These are phyloP conservation scores for Chlorophyllum brunneum DNA, from an alignment of 768 basidiomycete genomes.

Conservation along the genomic window DNA sequence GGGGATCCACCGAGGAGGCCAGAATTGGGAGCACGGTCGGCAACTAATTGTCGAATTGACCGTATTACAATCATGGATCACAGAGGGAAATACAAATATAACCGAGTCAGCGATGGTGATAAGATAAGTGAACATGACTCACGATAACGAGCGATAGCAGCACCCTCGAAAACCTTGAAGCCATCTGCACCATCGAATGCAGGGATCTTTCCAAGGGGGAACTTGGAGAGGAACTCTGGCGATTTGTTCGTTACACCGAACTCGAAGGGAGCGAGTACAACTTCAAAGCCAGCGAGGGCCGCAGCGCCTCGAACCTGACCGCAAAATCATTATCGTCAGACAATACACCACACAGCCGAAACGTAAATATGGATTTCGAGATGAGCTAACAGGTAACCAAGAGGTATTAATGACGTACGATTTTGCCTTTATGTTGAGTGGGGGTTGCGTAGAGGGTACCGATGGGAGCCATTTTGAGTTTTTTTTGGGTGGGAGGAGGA, in stretches of 20 bases:
- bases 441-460: slow-evolving; percentile 15
- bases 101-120: slow-evolving; percentile 19
- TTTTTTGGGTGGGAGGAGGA: slow-evolving; percentile 1
- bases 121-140: slow-evolving; percentile 44
- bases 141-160: slow-evolving; percentile 87
- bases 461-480: slow-evolving; percentile 17
- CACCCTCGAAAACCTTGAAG: slow-evolving; percentile 72
- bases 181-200: slow-evolving; percentile 75
- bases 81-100: slow-evolving; percentile 29
- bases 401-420: slow-evolving; percentile 10
- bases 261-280: slow-evolving; percentile 55
- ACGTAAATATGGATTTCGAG: neutral
- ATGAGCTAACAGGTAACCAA: neutral
- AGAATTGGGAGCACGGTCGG: slow-evolving; percentile 69
- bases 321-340: slow-evolving; percentile 4
- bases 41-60: slow-evolving; percentile 51
- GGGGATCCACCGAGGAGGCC: slow-evolving; percentile 64
- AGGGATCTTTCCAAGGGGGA: slow-evolving; percentile 82
- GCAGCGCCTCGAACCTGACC: slow-evolving; percentile 51
- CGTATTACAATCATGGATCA: slow-evolving; percentile 12
- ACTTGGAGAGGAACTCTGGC: slow-evolving; percentile 68
- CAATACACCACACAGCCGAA: neutral
- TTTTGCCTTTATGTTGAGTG: slow-evolving; percentile 17
- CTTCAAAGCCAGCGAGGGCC: slow-evolving; percentile 53
- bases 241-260: slow-evolving; percentile 67